These are phyloP conservation scores for Scedosporium boydii DNA, from an alignment of 2,329 filamentous ascomycete species.

Conservation along the genomic window DNA sequence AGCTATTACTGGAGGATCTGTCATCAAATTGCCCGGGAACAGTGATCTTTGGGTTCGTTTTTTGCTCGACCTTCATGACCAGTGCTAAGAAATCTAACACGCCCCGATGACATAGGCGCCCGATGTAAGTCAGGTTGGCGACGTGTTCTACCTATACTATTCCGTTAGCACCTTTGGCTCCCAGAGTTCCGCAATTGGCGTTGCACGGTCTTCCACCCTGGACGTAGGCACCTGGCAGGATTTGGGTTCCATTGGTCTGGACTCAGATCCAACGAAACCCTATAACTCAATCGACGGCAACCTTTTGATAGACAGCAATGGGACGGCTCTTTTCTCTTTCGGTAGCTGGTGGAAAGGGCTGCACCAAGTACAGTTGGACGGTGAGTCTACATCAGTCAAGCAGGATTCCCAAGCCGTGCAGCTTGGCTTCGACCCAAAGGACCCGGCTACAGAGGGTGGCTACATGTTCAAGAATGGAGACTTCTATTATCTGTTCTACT, in stretches of 20 bases:
- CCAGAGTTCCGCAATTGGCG: conserved; percentile 53
- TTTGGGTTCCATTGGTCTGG: neutral
- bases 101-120: neutral
- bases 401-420: conserved; percentile 42
- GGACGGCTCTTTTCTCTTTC: neutral
- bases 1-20: conserved; percentile 17
- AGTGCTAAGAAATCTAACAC: neutral
- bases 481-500: conserved; percentile 59
- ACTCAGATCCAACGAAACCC: neutral
- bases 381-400: conserved; percentile 9
- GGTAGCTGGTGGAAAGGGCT: conserved; percentile 5
- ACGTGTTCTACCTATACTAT: conserved; percentile 59
- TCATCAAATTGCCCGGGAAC: neutral
- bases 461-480: conserved; percentile 44
- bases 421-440: conserved; percentile 42
- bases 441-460: conserved; percentile 45
- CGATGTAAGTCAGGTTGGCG: conserved; percentile 33
- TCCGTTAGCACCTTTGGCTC: conserved; percentile 51
- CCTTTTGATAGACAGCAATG: neutral
- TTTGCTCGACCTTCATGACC: neutral
- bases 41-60: neutral
- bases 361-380: too few species aligned
- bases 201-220: conserved; percentile 18
- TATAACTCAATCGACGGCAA: neutral
- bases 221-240: neutral